Evolutionary conservation across 2,329 filamentous ascomycete genomes (phyloP), one percentile per base, ranked within the genome.

Genomic region (Sarocladium strictum): DNA sequence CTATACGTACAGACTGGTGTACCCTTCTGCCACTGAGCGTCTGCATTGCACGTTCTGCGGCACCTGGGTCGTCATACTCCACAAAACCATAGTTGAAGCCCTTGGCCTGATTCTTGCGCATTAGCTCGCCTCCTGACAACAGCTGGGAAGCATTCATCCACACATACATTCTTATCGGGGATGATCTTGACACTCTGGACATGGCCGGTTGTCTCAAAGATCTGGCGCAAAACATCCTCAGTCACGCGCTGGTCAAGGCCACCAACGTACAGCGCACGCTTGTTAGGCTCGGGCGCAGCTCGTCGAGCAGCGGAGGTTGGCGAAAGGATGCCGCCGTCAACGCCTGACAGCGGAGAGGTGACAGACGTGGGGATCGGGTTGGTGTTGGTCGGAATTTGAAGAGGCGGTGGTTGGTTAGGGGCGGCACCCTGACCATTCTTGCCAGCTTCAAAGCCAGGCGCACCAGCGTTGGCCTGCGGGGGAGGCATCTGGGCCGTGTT

Each of bases 161-260:
- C 2, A 32, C 90, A 82, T 76, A 96, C 92, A 74, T 97, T 99
- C 81, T 99, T 99, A 79, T 99, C 94, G 53, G 94, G 94, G 70
- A 99, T 99, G 68, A 99, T 97, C 80, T 99, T 99, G 69, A 99
- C 94, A 67, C 90, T 97, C 75, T 96, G 88, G 60, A 99, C 94
- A 74, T 99, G 94, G 55, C 94, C 94, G 57, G 92, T 97, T 6
- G 94, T 99, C 78, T 99, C 94, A 67, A 99, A 99, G 65, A 97
- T 97, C 72, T 97, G 93, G 67, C 91, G 90, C 70, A 97, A 75
- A 55, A 97, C 90, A 68, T 97, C 93, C 73, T 97, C 93, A 29
- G 93, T 97, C 59, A 97, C 93, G 61, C 94, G 84, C 64, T 92
- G 90, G 70, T 99, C 94, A 62, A 99, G 78, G 54, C 94, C 94